Evolutionary conservation across 2,329 filamentous ascomycete species (phyloP).

Genomic region (Diaporthe vaccinii): DNA sequence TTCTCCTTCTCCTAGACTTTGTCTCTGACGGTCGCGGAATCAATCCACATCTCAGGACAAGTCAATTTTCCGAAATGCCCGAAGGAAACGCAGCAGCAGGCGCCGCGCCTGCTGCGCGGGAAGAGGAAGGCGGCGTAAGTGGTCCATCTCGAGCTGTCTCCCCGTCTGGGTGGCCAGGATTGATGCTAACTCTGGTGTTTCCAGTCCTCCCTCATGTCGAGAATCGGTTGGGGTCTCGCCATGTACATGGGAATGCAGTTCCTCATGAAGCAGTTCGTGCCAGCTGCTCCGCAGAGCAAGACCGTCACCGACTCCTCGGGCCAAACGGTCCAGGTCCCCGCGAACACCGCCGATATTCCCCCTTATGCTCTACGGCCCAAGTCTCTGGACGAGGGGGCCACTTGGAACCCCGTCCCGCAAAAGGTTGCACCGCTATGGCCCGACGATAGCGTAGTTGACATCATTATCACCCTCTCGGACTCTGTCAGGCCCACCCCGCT

Average conservation of each 20-base stretch:
- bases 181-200: conserved; percentile 18
- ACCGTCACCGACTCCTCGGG: conserved; percentile 65
- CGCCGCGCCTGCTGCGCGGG: conserved; percentile 39
- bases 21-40: conserved; percentile 27
- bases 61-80: conserved; percentile 38
- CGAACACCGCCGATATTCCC: conserved; percentile 70
- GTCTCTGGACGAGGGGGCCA: conserved; percentile 70
- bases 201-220: conserved; percentile 57
- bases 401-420: conserved; percentile 75
- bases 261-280: conserved; percentile 66
- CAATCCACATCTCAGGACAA: conserved; percentile 26
- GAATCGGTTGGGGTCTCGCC: conserved; percentile 65
- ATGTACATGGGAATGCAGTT: conserved; percentile 73
- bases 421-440: conserved; percentile 91
- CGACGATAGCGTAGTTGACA: conserved; percentile 81
- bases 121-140: conserved; percentile 41
- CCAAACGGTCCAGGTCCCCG: conserved; percentile 65
- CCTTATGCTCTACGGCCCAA: conserved; percentile 75
- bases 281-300: conserved; percentile 62
- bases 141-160: neutral
- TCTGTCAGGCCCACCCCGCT: conserved; percentile 78
- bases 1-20: neutral
- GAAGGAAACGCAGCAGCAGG: conserved; percentile 41
- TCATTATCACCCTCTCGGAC: conserved; percentile 86
- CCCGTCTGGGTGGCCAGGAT: conserved; percentile 44